Evolutionary conservation across 345 rosid genomes (phyloP).

Genomic region (Sisymbrium irio): DNA sequence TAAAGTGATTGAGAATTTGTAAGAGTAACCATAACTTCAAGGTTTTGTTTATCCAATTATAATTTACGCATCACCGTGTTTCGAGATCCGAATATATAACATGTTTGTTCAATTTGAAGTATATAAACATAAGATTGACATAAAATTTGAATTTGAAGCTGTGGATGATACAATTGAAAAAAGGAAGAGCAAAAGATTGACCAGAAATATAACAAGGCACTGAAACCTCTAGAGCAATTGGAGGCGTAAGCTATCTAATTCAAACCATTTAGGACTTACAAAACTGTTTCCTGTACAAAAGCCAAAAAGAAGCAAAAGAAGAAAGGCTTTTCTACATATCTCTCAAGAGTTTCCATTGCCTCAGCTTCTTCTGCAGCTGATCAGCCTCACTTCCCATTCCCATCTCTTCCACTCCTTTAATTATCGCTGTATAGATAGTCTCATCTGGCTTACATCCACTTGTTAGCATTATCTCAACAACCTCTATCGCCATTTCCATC

Average conservation of each 20-base stretch:
- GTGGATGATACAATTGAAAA: not conserved
- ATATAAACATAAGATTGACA: not conserved
- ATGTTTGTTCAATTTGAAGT: not conserved
- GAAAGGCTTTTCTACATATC: not conserved
- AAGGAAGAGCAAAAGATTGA: not conserved
- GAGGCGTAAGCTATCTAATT: not conserved
- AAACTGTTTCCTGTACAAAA: slow-evolving; percentile 26
- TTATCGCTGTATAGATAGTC: slow-evolving; percentile 36
- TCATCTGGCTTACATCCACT: slow-evolving; percentile 52
- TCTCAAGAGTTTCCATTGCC: slow-evolving; percentile 41
- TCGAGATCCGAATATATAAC: not conserved
- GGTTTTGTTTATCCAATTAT: not conserved
- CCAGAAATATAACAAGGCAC: not conserved
- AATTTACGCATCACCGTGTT: not conserved
- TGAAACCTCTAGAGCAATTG: not conserved
- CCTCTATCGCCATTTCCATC: slow-evolving; percentile 61
- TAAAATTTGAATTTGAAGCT: not conserved
- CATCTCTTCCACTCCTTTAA: slow-evolving; percentile 51
- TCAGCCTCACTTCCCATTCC: slow-evolving; percentile 65
- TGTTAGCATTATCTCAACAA: slow-evolving; percentile 67
- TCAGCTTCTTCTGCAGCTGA: slow-evolving; percentile 51
- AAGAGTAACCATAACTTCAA: not conserved
- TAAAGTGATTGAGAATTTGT: not conserved
- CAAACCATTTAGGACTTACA: not conserved
- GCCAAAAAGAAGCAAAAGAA: not conserved